Evolutionary conservation across 345 rosid species (phyloP).

Genomic region (Rubroshorea leprosula): DNA sequence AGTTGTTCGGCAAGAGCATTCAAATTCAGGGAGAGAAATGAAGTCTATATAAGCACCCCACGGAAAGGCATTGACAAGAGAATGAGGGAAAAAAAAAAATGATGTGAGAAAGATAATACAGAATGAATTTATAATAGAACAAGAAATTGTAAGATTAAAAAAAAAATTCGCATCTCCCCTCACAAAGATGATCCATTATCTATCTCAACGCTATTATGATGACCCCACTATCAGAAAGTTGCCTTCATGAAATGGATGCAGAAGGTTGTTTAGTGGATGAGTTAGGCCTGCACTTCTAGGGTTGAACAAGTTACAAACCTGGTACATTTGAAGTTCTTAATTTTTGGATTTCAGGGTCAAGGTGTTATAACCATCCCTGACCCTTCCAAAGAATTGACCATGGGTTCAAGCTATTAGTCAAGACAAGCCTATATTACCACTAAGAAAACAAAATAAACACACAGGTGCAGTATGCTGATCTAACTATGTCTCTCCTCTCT

Average conservation of each 20-base stretch:
- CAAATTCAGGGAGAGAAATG: conserved; percentile 63
- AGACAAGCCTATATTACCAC: too few species aligned
- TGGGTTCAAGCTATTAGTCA: not conserved
- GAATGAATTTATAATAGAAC: not conserved
- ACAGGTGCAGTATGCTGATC: not conserved
- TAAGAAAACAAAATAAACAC: too few species aligned
- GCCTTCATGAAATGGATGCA: not conserved
- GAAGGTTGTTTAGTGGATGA: not conserved
- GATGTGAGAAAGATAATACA: not conserved
- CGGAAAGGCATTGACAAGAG: not conserved
- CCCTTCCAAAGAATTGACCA: not conserved
- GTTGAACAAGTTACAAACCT: not conserved
- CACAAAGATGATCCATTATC: too few species aligned
- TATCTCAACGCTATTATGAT: not conserved
- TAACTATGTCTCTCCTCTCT: not conserved
- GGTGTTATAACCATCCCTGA: not conserved
- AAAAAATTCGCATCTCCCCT: too few species aligned
- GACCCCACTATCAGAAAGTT: not conserved
- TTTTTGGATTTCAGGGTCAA: too few species aligned
- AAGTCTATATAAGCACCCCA: conserved; percentile 31
- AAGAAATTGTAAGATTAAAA: not conserved
- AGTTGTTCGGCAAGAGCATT: conserved; percentile 57
- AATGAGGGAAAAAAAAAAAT: not conserved
- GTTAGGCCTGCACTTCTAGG: not conserved
- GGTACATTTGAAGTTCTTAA: not conserved